Percentiles rank a stretch among this genome's conserved stretches.
These are phyloP conservation scores for Mallotus nudiflorus DNA, from an alignment of 345 rosid species.

Conservation along the genomic window DNA sequence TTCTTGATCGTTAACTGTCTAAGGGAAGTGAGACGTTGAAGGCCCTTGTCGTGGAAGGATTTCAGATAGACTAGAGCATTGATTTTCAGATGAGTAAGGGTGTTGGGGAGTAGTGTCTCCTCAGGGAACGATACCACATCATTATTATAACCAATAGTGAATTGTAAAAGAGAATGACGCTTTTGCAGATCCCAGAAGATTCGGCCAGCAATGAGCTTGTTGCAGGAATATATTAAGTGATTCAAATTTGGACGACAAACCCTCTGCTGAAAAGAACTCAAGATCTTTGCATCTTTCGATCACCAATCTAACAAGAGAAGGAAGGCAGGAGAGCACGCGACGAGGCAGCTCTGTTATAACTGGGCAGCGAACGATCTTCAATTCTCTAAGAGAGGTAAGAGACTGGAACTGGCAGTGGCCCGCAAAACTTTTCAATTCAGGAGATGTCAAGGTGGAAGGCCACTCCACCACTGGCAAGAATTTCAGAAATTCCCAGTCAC, in stretches of 20 bases:
- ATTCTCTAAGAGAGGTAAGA: neutral
- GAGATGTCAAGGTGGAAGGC: slow-evolving; percentile 14
- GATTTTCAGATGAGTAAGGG: slow-evolving; percentile 2
- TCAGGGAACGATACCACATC: slow-evolving; percentile 10
- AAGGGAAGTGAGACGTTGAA: slow-evolving; percentile 8
- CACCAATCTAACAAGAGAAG: too few species aligned
- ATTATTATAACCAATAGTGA: neutral
- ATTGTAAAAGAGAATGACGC: neutral
- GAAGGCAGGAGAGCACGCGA: too few species aligned
- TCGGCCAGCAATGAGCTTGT: neutral
- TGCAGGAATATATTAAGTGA: neutral
- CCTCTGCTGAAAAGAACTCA: neutral
- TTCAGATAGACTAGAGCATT: neutral
- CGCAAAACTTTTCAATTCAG: slow-evolving; percentile 4
- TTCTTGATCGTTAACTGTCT: slow-evolving; percentile 5
- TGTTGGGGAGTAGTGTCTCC: neutral
- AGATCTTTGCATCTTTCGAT: neutral
- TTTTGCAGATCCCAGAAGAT: neutral
- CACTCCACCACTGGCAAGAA: too few species aligned
- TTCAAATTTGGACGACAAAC: neutral
- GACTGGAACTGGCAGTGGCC: neutral
- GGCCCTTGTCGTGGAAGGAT: neutral
- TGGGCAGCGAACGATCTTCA: neutral
- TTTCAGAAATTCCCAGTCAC: too few species aligned
- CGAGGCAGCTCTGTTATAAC: too few species aligned